Conservation (phyloP, 768 basidiomycete genomes). For the Termitomyces eurrhizus region DNA sequence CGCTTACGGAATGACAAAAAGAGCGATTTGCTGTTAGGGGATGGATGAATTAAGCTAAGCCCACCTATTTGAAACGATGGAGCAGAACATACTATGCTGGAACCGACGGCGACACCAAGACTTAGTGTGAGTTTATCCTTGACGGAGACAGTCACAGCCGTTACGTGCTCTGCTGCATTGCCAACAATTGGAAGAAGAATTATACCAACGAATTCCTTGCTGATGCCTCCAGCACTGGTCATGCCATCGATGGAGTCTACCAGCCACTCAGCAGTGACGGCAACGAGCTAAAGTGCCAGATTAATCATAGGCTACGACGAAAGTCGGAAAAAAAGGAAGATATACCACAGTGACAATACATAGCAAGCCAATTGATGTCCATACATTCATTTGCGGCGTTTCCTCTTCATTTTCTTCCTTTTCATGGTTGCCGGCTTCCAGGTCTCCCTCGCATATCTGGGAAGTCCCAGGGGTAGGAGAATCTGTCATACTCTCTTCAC, state of each 20-base stretch:
- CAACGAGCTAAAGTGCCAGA: slow-evolving; percentile 46
- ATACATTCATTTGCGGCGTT: slow-evolving; percentile 51
- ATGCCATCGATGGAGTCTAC: slow-evolving; percentile 82
- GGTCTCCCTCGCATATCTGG: not conserved
- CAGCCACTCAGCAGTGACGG: slow-evolving; percentile 64
- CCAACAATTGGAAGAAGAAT: slow-evolving; percentile 88
- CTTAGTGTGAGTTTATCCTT: slow-evolving; percentile 89
- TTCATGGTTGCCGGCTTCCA: not conserved
- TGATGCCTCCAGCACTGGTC: slow-evolving; percentile 51
- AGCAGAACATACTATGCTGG: slow-evolving; percentile 58
- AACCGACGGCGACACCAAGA: slow-evolving; percentile 84
- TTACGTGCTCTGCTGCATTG: slow-evolving; percentile 90
- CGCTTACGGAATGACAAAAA: slow-evolving; percentile 43
- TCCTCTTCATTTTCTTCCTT: slow-evolving; percentile 34
- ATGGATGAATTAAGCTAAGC: not conserved
- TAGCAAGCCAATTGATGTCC: slow-evolving; percentile 51
- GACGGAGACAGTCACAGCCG: slow-evolving; percentile 87
- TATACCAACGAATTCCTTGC: slow-evolving; percentile 80
- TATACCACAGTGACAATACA: slow-evolving; percentile 62
- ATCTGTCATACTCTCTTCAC: not conserved
- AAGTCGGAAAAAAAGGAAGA: not conserved
- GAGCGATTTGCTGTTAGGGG: slow-evolving; percentile 53
- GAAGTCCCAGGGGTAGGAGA: not conserved
- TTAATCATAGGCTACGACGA: slow-evolving; percentile 18
- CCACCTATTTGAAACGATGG: not conserved